Conservation (phyloP, 345 rosid genomes). For the Zanthoxylum bungeanum region DNA sequence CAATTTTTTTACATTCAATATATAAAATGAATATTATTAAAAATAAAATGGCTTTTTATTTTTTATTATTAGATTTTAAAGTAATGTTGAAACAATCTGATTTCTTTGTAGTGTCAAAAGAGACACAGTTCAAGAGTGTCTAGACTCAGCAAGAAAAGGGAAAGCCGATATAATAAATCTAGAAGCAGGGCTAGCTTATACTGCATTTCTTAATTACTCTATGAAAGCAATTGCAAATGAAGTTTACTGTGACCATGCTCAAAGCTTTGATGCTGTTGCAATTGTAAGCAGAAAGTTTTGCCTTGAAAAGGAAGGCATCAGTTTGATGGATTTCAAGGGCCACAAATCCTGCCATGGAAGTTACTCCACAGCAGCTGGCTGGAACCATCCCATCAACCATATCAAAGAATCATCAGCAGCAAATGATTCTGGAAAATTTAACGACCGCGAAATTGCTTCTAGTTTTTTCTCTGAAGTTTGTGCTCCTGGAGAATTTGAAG, state of each 20-base stretch:
- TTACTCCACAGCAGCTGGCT: constrained; percentile 31
- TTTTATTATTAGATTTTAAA: no score
- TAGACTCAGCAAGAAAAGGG: no score
- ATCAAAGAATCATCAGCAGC: constrained; percentile 17
- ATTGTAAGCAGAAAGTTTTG: constrained; percentile 26
- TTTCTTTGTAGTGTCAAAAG: constrained; percentile 19
- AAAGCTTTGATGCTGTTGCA: constrained; percentile 25
- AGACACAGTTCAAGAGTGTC: constrained; percentile 28
- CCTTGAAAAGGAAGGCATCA: constrained; percentile 6
- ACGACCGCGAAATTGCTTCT: constrained; percentile 1
- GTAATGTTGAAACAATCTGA: no score
- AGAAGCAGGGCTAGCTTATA: constrained; percentile 34
- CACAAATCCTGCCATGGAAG: constrained; percentile 35
- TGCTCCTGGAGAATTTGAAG: constrained; percentile 30
- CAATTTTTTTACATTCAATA: no score
- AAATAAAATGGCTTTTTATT: no score
- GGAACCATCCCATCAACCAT: constrained; percentile 33
- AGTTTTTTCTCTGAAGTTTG: constrained; percentile 32
- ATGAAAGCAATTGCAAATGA: constrained; percentile 46
- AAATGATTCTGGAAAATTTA: not conserved
- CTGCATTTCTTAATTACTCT: constrained; percentile 36
- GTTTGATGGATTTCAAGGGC: constrained; percentile 28
- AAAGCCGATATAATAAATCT: constrained; percentile 34
- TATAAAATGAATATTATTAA: no score
- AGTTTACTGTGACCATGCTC: constrained; percentile 31